Conservation (phyloP, 148 eudicot species). For the Chenopodium quinoa region DNA sequence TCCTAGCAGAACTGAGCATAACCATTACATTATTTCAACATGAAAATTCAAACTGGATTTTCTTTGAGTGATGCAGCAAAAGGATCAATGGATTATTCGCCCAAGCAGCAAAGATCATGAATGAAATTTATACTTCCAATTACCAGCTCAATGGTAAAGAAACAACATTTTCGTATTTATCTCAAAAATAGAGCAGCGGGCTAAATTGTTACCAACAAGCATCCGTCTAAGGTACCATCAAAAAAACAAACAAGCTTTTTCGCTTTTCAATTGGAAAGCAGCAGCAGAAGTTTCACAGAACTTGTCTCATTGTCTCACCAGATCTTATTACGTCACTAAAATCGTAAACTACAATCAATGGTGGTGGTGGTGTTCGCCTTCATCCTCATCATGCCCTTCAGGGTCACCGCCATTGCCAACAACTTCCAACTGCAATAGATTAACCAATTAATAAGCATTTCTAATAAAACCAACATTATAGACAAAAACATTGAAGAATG, state of each 20-base stretch:
- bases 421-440: slow-evolving; percentile 63
- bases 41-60: neutral
- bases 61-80: neutral
- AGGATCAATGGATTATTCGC: slow-evolving; percentile 7
- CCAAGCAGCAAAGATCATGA: slow-evolving; percentile 10
- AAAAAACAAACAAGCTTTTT: slow-evolving; percentile 31
- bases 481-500: neutral
- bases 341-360: slow-evolving; percentile 43
- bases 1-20: neutral
- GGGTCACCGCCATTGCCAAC: slow-evolving; percentile 90
- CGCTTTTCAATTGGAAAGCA: slow-evolving; percentile 40
- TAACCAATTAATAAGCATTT: neutral
- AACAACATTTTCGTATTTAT: slow-evolving; percentile 17
- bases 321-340: slow-evolving; percentile 50
- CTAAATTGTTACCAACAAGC: slow-evolving; percentile 24
- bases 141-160: slow-evolving; percentile 23
- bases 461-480: neutral
- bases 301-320: slow-evolving; percentile 42
- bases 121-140: slow-evolving; percentile 30
- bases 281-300: slow-evolving; percentile 34
- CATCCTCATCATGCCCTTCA: slow-evolving; percentile 61
- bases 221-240: slow-evolving; percentile 26
- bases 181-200: slow-evolving; percentile 18
- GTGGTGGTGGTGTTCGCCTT: slow-evolving; percentile 28
- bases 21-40: neutral